Conservation (phyloP, 768 basidiomycete genomes). For the Suillus hirtellus region DNA sequence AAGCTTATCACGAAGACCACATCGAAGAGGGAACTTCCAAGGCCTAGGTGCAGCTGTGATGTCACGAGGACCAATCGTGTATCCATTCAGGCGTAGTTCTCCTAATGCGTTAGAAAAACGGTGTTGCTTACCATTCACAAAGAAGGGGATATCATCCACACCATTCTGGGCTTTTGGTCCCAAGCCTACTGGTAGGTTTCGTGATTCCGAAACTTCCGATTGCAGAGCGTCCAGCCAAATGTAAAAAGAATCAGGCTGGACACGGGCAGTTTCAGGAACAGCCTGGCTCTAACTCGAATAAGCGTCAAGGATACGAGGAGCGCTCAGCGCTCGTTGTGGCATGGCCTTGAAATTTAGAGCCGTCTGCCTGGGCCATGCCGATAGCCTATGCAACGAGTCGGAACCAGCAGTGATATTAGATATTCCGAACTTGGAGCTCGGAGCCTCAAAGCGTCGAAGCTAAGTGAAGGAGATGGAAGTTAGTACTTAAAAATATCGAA, state of each 20-base stretch:
- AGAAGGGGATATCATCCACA: neutral
- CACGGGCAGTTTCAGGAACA: neutral
- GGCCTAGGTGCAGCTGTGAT: slow-evolving; percentile 21
- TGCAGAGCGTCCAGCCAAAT: neutral
- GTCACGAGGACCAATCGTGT: slow-evolving; percentile 20
- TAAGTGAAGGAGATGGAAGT: neutral
- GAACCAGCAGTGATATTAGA: neutral
- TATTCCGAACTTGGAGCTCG: neutral
- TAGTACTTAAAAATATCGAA: neutral
- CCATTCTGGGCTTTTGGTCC: neutral
- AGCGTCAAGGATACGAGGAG: neutral
- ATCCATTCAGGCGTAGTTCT: neutral
- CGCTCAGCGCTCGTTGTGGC: neutral
- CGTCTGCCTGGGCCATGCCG: neutral
- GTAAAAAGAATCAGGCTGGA: neutral
- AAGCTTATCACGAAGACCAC: neutral
- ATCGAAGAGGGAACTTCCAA: slow-evolving; percentile 16
- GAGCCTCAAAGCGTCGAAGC: neutral
- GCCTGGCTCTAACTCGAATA: neutral
- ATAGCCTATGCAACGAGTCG: neutral
- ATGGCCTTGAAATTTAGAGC: neutral
- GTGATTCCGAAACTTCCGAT: neutral
- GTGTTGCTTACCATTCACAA: neutral
- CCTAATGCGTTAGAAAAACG: neutral
- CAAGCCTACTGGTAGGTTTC: neutral